phyloP scores from a whole-genome alignment of 2,329 filamentous ascomycete genomes.

The Exophiala alcalophila region DNA sequence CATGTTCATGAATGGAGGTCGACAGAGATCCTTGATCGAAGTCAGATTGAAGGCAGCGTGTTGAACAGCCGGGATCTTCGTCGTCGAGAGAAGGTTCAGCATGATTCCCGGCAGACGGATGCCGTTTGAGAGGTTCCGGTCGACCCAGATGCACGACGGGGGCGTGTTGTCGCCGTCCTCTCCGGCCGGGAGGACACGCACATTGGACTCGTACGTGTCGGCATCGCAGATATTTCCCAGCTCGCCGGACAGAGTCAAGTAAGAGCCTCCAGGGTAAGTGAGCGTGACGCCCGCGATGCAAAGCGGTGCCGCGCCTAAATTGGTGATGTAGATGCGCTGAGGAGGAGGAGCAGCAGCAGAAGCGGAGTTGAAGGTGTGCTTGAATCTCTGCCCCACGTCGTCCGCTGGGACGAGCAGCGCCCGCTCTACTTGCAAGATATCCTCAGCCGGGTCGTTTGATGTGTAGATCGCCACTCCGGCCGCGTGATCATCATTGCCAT shows the following conservation, averaged over 20 bases:
- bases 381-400: no score
- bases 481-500: no score
- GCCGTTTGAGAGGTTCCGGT: conserved; percentile 1
- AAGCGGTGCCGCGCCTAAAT: neutral
- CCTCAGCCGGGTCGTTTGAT: no score
- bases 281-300: conserved; percentile 1
- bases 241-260: conserved; percentile 4
- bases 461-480: no score
- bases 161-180: neutral
- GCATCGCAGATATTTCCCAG: conserved; percentile 3
- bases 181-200: neutral
- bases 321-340: conserved; percentile 8
- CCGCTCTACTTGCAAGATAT: no score
- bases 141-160: conserved; percentile 3
- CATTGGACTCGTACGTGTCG: conserved; percentile 1
- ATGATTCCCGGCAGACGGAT: neutral
- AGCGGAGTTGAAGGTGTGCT: no score
- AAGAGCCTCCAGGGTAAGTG: neutral
- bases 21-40: conserved; percentile 2
- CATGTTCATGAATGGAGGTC: neutral
- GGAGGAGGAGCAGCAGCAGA: no score
- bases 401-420: no score
- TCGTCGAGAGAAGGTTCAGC: neutral
- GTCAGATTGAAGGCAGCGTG: neutral
- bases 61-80: no score